Conservation (phyloP, 805 yeast species). For the Wickerhamiella sergipiensis region DNA sequence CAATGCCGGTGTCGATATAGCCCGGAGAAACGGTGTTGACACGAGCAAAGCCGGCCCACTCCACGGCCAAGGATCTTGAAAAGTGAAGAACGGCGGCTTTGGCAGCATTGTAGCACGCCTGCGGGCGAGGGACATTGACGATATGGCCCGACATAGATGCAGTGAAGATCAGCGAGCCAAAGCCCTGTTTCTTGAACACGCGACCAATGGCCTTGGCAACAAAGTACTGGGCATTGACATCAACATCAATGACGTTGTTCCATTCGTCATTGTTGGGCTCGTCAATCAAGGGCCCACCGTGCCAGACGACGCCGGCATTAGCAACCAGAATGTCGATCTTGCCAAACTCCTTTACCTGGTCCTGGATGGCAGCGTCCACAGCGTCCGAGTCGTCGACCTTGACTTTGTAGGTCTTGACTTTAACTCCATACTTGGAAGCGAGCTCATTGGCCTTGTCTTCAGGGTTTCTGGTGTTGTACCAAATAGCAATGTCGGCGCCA, state of each 20-base stretch:
- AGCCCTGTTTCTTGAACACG: constrained; percentile 58
- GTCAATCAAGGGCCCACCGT: constrained; percentile 43
- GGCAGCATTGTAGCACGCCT: constrained; percentile 74
- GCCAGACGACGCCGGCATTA: constrained; percentile 83
- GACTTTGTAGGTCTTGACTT: constrained; percentile 54
- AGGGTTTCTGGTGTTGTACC: constrained; percentile 52
- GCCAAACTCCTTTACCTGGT: constrained; percentile 56
- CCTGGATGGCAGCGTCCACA: constrained; percentile 36
- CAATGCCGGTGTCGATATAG: constrained; percentile 63
- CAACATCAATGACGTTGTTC: constrained; percentile 59
- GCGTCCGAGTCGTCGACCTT: constrained; percentile 35
- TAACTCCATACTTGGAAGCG: constrained; percentile 44
- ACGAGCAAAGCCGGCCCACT: constrained; percentile 82
- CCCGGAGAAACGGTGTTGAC: constrained; percentile 78
- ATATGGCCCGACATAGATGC: constrained; percentile 85
- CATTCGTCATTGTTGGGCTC: constrained; percentile 43
- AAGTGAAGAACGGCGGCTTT: constrained; percentile 75
- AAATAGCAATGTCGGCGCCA: constrained; percentile 69
- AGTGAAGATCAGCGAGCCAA: constrained; percentile 69
- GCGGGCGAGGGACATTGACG: constrained; percentile 75
- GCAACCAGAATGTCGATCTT: constrained; percentile 74
- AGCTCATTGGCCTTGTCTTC: constrained; percentile 47
- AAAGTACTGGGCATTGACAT: constrained; percentile 68
- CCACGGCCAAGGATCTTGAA: constrained; percentile 66
- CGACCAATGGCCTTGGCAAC: constrained; percentile 64